Percentiles rank a stretch among this genome's conserved stretches.
phyloP scores from a whole-genome alignment of 441 rosid genomes.

The Euphorbia celastroides region DNA sequence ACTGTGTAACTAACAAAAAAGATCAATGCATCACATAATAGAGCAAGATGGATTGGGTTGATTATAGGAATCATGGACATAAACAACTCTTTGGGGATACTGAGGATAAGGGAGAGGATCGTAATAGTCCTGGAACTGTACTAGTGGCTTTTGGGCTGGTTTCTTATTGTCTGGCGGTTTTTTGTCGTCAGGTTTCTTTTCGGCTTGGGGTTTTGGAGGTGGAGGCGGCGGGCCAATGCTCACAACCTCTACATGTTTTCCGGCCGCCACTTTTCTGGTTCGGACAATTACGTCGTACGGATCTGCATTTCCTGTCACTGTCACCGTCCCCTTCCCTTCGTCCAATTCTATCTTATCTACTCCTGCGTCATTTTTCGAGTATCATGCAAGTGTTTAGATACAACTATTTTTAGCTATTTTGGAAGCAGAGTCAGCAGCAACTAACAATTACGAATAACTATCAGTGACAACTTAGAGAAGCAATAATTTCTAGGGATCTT shows the following conservation, averaged over 20 bases:
- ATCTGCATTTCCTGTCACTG: conserved; percentile 47
- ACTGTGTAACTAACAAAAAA: no score
- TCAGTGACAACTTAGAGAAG: no score
- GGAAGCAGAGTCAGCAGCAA: no score
- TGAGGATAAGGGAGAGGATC: conserved; percentile 16
- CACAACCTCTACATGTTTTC: conserved; percentile 33
- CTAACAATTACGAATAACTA: no score
- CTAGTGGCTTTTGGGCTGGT: conserved; percentile 3
- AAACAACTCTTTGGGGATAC: conserved; percentile 9
- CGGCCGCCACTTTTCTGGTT: conserved; percentile 36
- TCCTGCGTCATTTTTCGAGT: no score
- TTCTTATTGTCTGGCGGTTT: conserved; percentile 19
- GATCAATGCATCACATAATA: conserved; percentile 26
- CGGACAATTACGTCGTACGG: conserved; percentile 31
- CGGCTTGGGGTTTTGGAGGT: conserved; percentile 19
- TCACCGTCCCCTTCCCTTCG: conserved; percentile 32
- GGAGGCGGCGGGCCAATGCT: conserved; percentile 44
- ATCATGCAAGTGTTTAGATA: no score
- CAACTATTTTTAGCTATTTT: no score
- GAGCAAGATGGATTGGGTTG: conserved; percentile 31
- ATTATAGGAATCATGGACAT: conserved; percentile 13
- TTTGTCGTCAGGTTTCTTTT: no score
- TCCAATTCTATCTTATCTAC: conserved; percentile 48
- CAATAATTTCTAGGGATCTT: no score
- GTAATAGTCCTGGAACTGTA: background rate